These are phyloP conservation scores for Silene latifolia DNA, from an alignment of 148 eudicot species.

Conservation along the genomic window DNA sequence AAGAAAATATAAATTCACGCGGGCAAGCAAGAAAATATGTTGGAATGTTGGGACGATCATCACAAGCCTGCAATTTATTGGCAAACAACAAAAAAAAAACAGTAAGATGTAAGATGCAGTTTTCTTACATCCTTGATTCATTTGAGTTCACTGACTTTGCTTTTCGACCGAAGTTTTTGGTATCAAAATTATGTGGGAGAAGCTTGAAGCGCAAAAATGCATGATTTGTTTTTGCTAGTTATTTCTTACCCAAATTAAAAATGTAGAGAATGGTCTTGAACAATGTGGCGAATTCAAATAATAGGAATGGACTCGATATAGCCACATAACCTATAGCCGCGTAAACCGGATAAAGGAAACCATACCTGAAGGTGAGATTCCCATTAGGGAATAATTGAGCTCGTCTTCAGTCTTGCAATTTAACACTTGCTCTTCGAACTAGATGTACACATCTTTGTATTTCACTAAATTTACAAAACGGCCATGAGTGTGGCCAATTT, in stretches of 20 bases:
- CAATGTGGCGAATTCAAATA: background rate
- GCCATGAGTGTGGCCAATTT: slow-evolving; percentile 1
- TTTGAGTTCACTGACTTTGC: no score
- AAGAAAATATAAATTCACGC: background rate
- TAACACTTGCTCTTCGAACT: background rate
- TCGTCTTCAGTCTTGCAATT: background rate
- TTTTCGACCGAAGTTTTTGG: no score
- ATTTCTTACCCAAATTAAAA: background rate
- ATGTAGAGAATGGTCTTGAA: background rate
- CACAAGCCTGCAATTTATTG: slow-evolving; percentile 17
- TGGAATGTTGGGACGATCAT: background rate
- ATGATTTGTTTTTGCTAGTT: background rate
- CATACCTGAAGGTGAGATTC: background rate
- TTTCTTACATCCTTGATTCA: no score
- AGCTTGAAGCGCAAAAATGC: background rate
- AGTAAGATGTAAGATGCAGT: background rate
- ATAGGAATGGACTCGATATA: background rate
- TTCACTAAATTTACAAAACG: slow-evolving; percentile 9
- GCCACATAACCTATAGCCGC: no score
- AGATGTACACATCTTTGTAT: slow-evolving; percentile 17
- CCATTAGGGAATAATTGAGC: background rate
- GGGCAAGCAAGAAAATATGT: background rate
- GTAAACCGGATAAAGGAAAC: no score
- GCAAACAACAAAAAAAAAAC: background rate
- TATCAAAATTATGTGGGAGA: no score